Evolutionary conservation across 352 stramenopile genomes (phyloP).

Genomic region (Phytophthora quininea): DNA sequence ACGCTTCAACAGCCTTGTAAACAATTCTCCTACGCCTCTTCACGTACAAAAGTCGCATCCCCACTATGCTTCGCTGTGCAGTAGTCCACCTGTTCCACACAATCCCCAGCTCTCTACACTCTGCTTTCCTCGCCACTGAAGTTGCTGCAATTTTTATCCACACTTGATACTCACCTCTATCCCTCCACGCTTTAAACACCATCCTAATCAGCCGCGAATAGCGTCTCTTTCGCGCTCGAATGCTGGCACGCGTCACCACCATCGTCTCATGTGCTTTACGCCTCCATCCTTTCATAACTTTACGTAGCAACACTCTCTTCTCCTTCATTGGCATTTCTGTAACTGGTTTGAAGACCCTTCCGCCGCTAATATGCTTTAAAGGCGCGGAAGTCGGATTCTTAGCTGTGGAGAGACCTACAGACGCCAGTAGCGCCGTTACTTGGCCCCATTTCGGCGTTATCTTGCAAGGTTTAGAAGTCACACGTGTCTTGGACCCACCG

Average conservation of each 20-base stretch:
- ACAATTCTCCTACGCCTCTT: constrained; percentile 2
- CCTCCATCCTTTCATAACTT: constrained; percentile 15
- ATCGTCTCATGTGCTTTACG: constrained; percentile 1
- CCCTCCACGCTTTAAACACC: constrained; percentile 20
- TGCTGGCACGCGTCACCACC: constrained; percentile 12
- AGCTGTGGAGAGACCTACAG: constrained; percentile 9
- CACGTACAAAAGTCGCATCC: constrained; percentile 9
- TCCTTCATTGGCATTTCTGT: constrained; percentile 8
- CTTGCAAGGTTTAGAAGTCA: background rate
- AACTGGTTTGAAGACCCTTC: background rate
- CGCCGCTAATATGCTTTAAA: too few species aligned
- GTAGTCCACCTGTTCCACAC: constrained; percentile 22
- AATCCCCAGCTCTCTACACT: background rate
- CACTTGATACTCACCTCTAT: background rate
- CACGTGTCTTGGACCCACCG: too few species aligned
- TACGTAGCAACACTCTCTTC: constrained; percentile 9
- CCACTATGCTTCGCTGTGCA: constrained; percentile 1
- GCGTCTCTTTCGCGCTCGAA: constrained; percentile 18
- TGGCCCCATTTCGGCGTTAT: constrained; percentile 28
- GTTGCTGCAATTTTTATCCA: background rate
- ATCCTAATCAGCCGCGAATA: constrained; percentile 6
- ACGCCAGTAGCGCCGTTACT: constrained; percentile 36
- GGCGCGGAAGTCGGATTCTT: too few species aligned
- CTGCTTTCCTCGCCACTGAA: constrained; percentile 6
- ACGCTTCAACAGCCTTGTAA: constrained; percentile 21